These are phyloP conservation scores for Aspergillus leporis DNA, from an alignment of 495 filamentous ascomycete genomes.

Conservation along the genomic window DNA sequence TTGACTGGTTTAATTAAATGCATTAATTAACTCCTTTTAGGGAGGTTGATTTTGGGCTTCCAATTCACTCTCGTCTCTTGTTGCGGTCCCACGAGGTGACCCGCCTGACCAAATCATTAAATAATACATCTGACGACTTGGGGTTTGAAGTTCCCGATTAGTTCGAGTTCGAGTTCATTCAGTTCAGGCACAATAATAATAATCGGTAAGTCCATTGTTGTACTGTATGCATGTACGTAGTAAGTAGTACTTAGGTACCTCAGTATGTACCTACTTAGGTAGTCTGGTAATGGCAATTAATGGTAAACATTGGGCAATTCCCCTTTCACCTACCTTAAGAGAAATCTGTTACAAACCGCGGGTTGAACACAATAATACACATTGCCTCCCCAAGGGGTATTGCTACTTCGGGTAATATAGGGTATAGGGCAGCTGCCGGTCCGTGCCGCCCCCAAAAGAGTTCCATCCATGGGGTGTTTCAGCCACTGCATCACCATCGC, in stretches of 20 bases:
- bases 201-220: no score
- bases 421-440: constrained; percentile 3
- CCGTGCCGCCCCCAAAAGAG: constrained; percentile 9
- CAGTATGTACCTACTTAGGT: no score
- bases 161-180: no score
- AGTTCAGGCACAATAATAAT: no score
- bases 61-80: not conserved
- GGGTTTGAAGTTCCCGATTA: no score
- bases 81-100: constrained; percentile 16
- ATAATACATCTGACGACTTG: constrained; percentile 6
- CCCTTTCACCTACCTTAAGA: no score
- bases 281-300: no score
- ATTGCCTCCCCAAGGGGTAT: not conserved
- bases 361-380: no score
- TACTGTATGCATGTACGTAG: no score
- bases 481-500: constrained; percentile 23
- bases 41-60: constrained; percentile 19
- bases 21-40: not conserved
- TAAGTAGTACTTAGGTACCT: no score
- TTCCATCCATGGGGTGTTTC: constrained; percentile 24
- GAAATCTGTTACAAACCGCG: no score
- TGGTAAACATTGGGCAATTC: no score
- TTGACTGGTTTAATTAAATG: constrained; percentile 4
- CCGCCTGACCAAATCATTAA: constrained; percentile 26
- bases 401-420: not conserved